These are phyloP conservation scores for Trametes coccinea DNA, from an alignment of 768 basidiomycete genomes.

Conservation along the genomic window DNA sequence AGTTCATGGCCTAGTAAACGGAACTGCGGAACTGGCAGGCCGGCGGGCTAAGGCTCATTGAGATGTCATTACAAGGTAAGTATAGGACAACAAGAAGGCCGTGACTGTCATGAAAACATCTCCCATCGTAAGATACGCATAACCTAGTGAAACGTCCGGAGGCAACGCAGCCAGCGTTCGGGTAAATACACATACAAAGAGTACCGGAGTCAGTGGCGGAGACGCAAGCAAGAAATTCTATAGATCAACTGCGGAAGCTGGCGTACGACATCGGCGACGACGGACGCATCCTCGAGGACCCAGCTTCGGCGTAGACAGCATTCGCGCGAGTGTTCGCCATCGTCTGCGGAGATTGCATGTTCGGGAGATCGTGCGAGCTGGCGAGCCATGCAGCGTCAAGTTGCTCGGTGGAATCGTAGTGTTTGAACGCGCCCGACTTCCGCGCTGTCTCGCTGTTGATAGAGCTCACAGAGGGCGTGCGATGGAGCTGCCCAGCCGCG, in stretches of 20 bases:
- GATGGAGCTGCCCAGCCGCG: constrained; percentile 18
- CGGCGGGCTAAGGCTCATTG: too few relatives aligned
- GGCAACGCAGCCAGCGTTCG: neutral
- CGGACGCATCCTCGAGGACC: constrained; percentile 7
- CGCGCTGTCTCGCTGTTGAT: constrained; percentile 27
- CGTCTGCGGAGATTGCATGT: constrained; percentile 28
- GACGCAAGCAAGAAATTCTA: neutral
- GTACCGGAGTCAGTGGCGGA: too few relatives aligned
- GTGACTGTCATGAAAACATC: constrained; percentile 1
- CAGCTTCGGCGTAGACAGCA: constrained; percentile 6
- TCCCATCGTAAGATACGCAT: constrained; percentile 8
- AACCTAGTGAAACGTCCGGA: neutral
- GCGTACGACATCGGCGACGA: constrained; percentile 25
- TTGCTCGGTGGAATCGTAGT: constrained; percentile 27
- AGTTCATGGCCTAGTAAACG: too few relatives aligned
- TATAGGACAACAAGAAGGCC: constrained; percentile 7
- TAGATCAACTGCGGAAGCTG: constrained; percentile 13
- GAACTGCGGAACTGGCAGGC: too few relatives aligned
- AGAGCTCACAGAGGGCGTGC: constrained; percentile 26
- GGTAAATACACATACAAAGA: constrained; percentile 1
- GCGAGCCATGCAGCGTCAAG: constrained; percentile 32
- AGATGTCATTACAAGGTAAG: constrained; percentile 4
- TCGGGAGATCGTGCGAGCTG: constrained; percentile 30
- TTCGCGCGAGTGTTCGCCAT: constrained; percentile 31
- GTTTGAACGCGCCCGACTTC: constrained; percentile 23